Evolutionary conservation across 1,284 basidiomycete genomes (phyloP).

Genomic region (Cutaneotrichosporon sp.): DNA sequence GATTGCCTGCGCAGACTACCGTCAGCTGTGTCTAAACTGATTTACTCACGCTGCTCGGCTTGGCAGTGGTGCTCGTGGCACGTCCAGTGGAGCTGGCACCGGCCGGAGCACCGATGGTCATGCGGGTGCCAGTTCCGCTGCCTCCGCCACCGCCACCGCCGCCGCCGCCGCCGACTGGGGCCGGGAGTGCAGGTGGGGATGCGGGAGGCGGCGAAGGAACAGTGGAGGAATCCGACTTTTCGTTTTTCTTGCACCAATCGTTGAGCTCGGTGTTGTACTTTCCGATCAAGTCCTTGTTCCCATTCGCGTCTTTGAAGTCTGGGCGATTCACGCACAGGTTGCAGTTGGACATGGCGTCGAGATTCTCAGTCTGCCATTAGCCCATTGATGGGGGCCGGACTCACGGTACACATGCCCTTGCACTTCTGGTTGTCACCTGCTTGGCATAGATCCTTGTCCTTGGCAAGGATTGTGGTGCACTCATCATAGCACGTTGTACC

Average conservation of each 20-base stretch:
- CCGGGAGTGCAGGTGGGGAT: too few relatives aligned
- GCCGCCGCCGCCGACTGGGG: not conserved
- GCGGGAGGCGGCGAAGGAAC: too few relatives aligned
- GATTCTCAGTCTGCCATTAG: slow-evolving; percentile 1
- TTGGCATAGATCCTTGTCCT: not conserved
- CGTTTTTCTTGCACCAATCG: not conserved
- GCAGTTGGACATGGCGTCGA: not conserved
- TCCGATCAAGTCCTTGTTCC: not conserved
- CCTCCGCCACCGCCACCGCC: not conserved
- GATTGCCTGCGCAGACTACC: not conserved
- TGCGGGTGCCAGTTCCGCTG: not conserved
- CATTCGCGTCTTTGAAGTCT: not conserved
- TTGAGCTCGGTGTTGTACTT: not conserved
- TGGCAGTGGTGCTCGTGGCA: not conserved
- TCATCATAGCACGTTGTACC: not conserved
- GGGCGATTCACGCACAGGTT: not conserved
- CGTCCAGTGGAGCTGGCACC: not conserved
- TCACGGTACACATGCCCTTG: slow-evolving; percentile 4
- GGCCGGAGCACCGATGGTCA: not conserved
- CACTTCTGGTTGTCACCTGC: not conserved
- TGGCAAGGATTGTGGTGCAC: not conserved
- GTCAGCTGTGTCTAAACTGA: not conserved
- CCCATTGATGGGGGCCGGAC: not conserved
- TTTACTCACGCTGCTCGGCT: not conserved
- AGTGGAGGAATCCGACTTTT: too few relatives aligned